A percentile compares a stretch with the other conserved stretches of the same genome.
These are phyloP conservation scores for Curvularia eragrostidis DNA, from an alignment of 2,329 filamentous ascomycete genomes.

Conservation along the genomic window DNA sequence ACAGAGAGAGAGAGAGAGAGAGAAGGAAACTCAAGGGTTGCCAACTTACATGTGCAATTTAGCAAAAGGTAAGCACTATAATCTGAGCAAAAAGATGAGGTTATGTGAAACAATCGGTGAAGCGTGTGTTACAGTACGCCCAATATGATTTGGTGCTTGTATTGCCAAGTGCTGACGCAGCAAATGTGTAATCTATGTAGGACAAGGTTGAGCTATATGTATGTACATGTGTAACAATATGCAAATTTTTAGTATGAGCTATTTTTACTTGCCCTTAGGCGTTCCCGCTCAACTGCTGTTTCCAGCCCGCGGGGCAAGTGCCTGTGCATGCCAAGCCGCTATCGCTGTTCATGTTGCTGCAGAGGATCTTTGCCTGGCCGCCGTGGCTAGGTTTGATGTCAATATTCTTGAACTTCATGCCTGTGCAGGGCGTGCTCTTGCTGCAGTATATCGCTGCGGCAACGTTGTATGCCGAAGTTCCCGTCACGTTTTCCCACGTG, in stretches of 20 bases:
- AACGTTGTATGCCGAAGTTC: constrained; percentile 53
- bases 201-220: background rate
- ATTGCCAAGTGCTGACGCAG: background rate
- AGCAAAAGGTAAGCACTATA: background rate
- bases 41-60: background rate
- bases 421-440: constrained; percentile 51
- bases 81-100: too few relatives aligned
- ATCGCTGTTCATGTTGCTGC: constrained; percentile 38
- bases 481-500: constrained; percentile 59
- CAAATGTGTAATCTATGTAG: background rate
- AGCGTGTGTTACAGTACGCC: too few relatives aligned
- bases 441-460: constrained; percentile 55
- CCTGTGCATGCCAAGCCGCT: constrained; percentile 36
- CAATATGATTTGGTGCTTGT: background rate
- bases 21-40: background rate
- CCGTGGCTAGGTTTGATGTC: constrained; percentile 51
- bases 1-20: background rate
- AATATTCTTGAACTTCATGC: constrained; percentile 56
- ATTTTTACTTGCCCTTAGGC: constrained; percentile 7
- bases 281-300: constrained; percentile 37
- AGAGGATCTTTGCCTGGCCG: constrained; percentile 30
- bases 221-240: too few relatives aligned
- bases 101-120: too few relatives aligned
- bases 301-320: constrained; percentile 33
- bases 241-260: too few relatives aligned